phyloP scores from a whole-genome alignment of 805 yeast species.

The Maudiozyma turicensis region DNA sequence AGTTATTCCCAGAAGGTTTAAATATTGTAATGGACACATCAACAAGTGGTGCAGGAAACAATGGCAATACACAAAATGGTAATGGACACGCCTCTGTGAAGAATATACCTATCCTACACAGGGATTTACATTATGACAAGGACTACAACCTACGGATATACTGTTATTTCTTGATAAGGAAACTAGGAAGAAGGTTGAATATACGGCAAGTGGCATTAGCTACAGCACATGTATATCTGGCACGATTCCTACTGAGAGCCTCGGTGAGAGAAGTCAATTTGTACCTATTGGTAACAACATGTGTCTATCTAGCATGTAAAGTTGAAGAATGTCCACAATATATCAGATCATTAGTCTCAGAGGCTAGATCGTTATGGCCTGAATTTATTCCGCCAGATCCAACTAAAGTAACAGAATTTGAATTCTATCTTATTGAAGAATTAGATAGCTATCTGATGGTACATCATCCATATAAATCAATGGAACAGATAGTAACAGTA shows the following conservation, averaged over 20 bases:
- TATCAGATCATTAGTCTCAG: constrained; percentile 70
- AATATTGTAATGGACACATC: constrained; percentile 26
- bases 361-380: constrained; percentile 89
- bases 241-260: constrained; percentile 66
- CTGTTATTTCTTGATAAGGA: constrained; percentile 64
- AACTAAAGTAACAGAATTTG: constrained; percentile 88
- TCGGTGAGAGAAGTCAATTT: constrained; percentile 74
- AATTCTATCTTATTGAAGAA: constrained; percentile 86
- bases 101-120: constrained; percentile 33
- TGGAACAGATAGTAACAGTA: constrained; percentile 42
- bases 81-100: constrained; percentile 27
- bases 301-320: constrained; percentile 83
- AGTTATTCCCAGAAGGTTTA: constrained; percentile 27
- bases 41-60: background rate
- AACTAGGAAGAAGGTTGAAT: constrained; percentile 68
- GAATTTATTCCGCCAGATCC: constrained; percentile 88
- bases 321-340: constrained; percentile 95
- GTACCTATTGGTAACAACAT: constrained; percentile 72
- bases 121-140: constrained; percentile 31
- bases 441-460: constrained; percentile 61
- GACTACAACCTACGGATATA: constrained; percentile 66
- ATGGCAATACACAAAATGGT: constrained; percentile 10
- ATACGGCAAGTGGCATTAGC: constrained; percentile 78
- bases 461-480: constrained; percentile 65
- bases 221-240: constrained; percentile 77